Evolutionary conservation across 2,329 filamentous ascomycete species (phyloP), one percentile per base, ranked within the genome.

Genomic region (Triangularia verruculosa): DNA sequence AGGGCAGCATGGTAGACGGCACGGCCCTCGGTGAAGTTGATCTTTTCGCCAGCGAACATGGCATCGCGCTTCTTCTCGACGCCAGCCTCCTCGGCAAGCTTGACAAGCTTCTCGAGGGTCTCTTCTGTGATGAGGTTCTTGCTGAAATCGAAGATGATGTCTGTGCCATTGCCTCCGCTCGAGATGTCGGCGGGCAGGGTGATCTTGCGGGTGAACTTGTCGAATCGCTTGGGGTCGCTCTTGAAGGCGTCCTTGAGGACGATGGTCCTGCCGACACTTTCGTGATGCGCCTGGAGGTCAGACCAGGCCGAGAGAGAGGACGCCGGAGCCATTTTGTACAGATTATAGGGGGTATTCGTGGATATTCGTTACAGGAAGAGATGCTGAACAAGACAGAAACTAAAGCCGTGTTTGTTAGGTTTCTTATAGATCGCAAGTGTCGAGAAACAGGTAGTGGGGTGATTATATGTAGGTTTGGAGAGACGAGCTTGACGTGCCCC

Each of bases 101-200:
- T 89, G 72, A 96, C 84, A 61, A 99, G 86, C 57, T 97, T 85
- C 69, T 89, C 84, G 59, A 98, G 83, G 4, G 94, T 98, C 80
- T 98, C 93, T 71, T 97, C 91, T 67, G 90, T 95, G 73, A 98
- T 78, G 79, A 99, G 93, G 86, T 99, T 99, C 88, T 99, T 99
- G 83, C 90, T 95, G 82, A 97, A 99, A 80, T 99, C 95, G 79
- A 98, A 99, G 68, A 99, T 86, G 73, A 96, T 95, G 69, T 97
- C 92, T 71, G 87, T 89, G 73, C 84, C 85, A 66, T 69, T 68
- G 60, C 70, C 64, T 59, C 67, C 69, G 67, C 74, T 73, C 74
- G 96, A 91, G 70, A 90, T 89, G 60, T 85, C 78, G 78, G 92
- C 93, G 28, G 88, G 82, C 79, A 96, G 93, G 71, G 85, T 82